These are phyloP conservation scores for Przewalskia tangutica DNA, from an alignment of 257 asterid genomes.

Conservation along the genomic window DNA sequence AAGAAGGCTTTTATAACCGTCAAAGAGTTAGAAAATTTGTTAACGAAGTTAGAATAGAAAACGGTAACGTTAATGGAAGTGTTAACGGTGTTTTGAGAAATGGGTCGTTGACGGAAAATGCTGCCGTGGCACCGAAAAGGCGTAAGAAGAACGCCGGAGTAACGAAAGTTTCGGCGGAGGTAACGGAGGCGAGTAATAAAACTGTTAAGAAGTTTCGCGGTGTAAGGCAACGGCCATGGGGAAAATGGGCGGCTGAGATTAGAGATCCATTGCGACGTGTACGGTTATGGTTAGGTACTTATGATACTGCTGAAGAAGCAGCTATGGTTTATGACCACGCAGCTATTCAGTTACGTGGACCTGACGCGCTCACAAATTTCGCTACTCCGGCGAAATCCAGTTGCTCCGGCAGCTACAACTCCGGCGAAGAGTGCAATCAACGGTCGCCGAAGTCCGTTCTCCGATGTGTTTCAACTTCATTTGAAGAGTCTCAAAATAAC, in stretches of 20 bases:
- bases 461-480: slow-evolving; percentile 18
- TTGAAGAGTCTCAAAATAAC: slow-evolving; percentile 23
- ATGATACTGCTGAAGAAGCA: slow-evolving; percentile 91
- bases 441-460: slow-evolving; percentile 50
- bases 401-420: slow-evolving; percentile 38
- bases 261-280: slow-evolving; percentile 74
- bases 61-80: slow-evolving; percentile 11
- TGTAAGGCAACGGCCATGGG: slow-evolving; percentile 91
- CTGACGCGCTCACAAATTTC: slow-evolving; percentile 84
- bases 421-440: slow-evolving; percentile 41
- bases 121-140: slow-evolving; percentile 13
- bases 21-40: slow-evolving; percentile 52
- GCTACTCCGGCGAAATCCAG: slow-evolving; percentile 2
- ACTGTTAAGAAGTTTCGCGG: slow-evolving; percentile 59
- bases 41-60: slow-evolving; percentile 55
- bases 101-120: not conserved
- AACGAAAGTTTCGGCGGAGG: not conserved
- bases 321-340: slow-evolving; percentile 97
- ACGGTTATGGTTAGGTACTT: slow-evolving; percentile 86
- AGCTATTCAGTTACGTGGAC: slow-evolving; percentile 84
- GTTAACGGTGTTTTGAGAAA: slow-evolving; percentile 9
- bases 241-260: slow-evolving; percentile 98
- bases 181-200: not conserved
- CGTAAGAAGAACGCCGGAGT: slow-evolving; percentile 30
- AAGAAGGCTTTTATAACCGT: slow-evolving; percentile 5